phyloP scores from a whole-genome alignment of 2,329 filamentous ascomycete genomes.

The Ophiostoma fasciatum region DNA sequence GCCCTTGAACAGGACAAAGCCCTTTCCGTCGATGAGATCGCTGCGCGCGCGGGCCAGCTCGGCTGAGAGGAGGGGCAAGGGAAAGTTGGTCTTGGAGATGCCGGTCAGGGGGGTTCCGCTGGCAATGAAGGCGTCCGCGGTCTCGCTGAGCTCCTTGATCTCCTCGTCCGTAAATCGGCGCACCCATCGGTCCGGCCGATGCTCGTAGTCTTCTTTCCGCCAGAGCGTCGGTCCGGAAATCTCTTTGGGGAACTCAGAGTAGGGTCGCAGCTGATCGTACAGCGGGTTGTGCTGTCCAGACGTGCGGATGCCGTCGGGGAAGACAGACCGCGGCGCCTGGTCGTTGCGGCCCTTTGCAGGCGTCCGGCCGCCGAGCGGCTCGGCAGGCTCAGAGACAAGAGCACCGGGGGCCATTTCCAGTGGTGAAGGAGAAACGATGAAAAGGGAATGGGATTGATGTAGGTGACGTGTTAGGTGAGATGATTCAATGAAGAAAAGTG shows the following conservation, averaged over 20 bases:
- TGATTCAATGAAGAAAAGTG: too few relatives aligned
- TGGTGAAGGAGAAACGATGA: neutral
- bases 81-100: conserved; percentile 36
- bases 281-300: conserved; percentile 59
- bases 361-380: neutral
- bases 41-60: conserved; percentile 22
- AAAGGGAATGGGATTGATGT: too few relatives aligned
- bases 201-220: conserved; percentile 48
- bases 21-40: conserved; percentile 59
- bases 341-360: conserved; percentile 18
- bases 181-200: conserved; percentile 54
- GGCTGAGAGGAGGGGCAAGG: conserved; percentile 25
- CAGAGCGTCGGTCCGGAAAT: conserved; percentile 62
- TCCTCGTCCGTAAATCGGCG: conserved; percentile 54
- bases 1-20: conserved; percentile 80
- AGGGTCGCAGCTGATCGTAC: conserved; percentile 49
- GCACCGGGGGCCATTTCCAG: conserved; percentile 11
- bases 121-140: conserved; percentile 55
- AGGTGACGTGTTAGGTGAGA: too few relatives aligned
- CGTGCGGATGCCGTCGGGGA: conserved; percentile 34
- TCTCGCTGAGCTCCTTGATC: conserved; percentile 48
- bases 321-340: conserved; percentile 21
- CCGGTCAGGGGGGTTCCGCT: conserved; percentile 53
- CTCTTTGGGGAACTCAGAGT: conserved; percentile 53
- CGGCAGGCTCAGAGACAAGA: conserved; percentile 6